Conservation (phyloP, 2,329 filamentous ascomycete genomes). For the Paracamarosporium sp. region DNA sequence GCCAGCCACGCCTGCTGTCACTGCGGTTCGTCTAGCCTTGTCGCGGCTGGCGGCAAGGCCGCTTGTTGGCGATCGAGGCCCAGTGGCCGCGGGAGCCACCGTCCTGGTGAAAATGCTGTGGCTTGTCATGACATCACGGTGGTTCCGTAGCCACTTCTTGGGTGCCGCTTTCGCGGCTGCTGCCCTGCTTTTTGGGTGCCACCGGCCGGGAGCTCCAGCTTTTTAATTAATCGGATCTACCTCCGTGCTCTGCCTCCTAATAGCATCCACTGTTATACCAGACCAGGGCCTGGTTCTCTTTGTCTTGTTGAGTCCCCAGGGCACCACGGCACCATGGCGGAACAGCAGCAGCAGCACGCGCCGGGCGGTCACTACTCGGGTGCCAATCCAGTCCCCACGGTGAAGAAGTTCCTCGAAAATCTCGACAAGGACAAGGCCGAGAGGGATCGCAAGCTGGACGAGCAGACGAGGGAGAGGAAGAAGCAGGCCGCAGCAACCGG, state of each 20-base stretch:
- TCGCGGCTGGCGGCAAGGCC: background rate
- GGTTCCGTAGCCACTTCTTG: slow-evolving; percentile 7
- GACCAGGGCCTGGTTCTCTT: background rate
- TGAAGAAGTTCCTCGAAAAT: slow-evolving; percentile 80
- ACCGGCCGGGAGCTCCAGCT: background rate
- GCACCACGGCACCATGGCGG: slow-evolving; percentile 46
- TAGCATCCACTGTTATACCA: background rate
- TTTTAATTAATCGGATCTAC: slow-evolving; percentile 11
- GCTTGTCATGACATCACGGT: slow-evolving; percentile 24
- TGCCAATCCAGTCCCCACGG: slow-evolving; percentile 83
- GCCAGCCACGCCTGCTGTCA: background rate
- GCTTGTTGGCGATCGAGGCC: background rate
- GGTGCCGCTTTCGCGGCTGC: slow-evolving; percentile 2
- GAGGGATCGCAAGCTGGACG: slow-evolving; percentile 75
- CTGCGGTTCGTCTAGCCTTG: background rate
- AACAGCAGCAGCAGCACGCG: slow-evolving; percentile 53
- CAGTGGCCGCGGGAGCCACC: background rate
- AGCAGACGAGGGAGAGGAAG: slow-evolving; percentile 54
- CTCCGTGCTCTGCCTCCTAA: background rate
- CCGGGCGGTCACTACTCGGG: slow-evolving; percentile 80
- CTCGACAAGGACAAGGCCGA: slow-evolving; percentile 81
- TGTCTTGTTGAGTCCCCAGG: slow-evolving; percentile 11
- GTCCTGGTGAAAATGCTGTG: background rate
- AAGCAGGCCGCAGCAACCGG: slow-evolving; percentile 48
- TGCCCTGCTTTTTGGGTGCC: slow-evolving; percentile 22